Percentiles rank a stretch among this genome's conserved stretches.
Evolutionary conservation across 495 filamentous ascomycete genomes (phyloP).

Genomic region (Rostrohypoxylon terebratum): DNA sequence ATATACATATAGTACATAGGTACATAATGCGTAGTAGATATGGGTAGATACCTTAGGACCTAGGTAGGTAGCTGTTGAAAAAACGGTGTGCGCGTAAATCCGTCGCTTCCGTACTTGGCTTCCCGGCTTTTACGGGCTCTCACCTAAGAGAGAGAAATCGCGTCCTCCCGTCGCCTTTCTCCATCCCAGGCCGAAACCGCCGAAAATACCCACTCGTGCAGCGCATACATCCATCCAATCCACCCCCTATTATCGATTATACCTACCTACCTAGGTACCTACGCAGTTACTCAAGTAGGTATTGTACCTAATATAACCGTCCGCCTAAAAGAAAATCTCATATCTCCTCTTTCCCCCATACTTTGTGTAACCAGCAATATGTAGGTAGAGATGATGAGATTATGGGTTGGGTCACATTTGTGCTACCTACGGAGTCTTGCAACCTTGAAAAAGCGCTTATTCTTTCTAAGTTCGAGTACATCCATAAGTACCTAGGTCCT

Average conservation of each 20-base stretch:
- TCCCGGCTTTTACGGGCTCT: slow-evolving; percentile 27
- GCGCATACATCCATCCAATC: background rate
- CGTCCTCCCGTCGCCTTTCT: background rate
- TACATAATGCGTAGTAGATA: background rate
- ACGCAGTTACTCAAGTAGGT: too few species aligned
- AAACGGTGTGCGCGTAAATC: background rate
- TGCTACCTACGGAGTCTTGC: slow-evolving; percentile 16
- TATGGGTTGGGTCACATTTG: slow-evolving; percentile 27
- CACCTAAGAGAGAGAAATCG: slow-evolving; percentile 31
- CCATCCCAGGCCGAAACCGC: slow-evolving; percentile 9
- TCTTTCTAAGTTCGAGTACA: background rate
- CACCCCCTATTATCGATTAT: too few species aligned
- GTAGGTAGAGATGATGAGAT: too few species aligned
- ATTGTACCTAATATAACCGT: too few species aligned
- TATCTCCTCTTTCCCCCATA: slow-evolving; percentile 12
- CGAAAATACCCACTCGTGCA: slow-evolving; percentile 7
- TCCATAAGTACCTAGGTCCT: too few species aligned
- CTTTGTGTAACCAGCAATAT: slow-evolving; percentile 19
- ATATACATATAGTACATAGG: background rate
- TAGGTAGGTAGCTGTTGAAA: background rate
- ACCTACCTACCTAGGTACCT: background rate
- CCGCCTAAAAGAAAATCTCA: background rate
- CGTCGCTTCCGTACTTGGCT: slow-evolving; percentile 1
- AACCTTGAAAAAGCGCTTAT: slow-evolving; percentile 1
- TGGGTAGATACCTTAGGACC: too few species aligned